Base-by-base conservation (phyloP, 768 basidiomycete genomes). In the Termitomyces sp. region DNA sequence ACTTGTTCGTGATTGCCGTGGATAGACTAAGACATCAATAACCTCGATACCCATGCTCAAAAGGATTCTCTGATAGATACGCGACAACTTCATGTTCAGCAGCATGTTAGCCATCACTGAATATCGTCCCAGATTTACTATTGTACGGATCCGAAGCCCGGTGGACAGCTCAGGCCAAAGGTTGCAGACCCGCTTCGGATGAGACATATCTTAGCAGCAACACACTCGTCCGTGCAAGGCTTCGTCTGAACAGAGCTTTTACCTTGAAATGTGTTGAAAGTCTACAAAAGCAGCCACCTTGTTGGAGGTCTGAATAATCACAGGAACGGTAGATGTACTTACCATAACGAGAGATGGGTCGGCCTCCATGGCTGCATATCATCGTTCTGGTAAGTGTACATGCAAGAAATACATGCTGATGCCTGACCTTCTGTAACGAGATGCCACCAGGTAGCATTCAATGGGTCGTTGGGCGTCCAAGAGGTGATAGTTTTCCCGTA, bases 401-500 rank as follows among this genome's bases (percentile, higher is more conserved):
- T 7, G 42, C 34, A 53, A 55, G 3, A 55, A 31, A 34, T 36
- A 32, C 52, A 8, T 29, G 37, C 38, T 40, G 37, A 46, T 10
- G 31, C 20, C 48, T 42, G 9, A 86, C 88, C 81, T 73, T 91
- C 88, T 10, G 90, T 91, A 46, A 92, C 87, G 50, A 72, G 81
- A 66, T 91, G 90, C 90, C 90, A 92, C 86, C 87, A 92, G 10
- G 91, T 91, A 7, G 88, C 88, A 62, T 92, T 92, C 63, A 92
- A 72, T 0, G 90, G 90, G 68, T 89, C 89, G 57, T 79, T 76
- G 3, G 74, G 69, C 32, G 78, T 76, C 90, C 90, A 92, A 38
- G 81, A 76, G 1, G 78, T 71, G 55, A 87, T 80, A 57, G 73
- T 82, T 42, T 67, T 68, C 37, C 88, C 90, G 61, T 90, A 92